A percentile compares a stretch with the other conserved stretches of the same genome.
These are phyloP conservation scores for Prunella vulgaris DNA, from an alignment of 257 asterid genomes.

Conservation along the genomic window DNA sequence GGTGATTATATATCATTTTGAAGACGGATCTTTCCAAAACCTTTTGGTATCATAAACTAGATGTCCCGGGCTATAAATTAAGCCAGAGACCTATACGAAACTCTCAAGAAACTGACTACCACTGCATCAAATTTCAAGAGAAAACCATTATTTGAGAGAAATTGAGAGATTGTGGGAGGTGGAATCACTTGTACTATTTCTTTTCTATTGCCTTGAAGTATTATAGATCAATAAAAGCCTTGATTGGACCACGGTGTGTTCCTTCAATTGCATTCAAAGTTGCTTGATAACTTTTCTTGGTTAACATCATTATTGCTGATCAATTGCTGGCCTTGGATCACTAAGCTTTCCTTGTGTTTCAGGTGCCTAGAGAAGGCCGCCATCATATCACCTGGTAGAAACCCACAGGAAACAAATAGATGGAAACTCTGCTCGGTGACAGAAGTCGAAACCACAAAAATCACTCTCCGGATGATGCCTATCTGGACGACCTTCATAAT, in stretches of 20 bases:
- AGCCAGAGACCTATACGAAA: not conserved
- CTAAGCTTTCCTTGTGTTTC: not conserved
- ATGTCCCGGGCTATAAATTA: not conserved
- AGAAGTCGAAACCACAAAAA: slow-evolving; percentile 51
- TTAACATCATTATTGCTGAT: no score
- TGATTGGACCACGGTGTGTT: not conserved
- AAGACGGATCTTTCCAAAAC: not conserved
- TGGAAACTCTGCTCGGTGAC: slow-evolving; percentile 40
- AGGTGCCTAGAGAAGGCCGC: slow-evolving; percentile 65
- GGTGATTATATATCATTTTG: not conserved
- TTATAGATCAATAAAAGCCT: not conserved
- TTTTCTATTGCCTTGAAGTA: no score
- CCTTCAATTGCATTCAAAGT: not conserved
- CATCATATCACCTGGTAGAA: slow-evolving; percentile 10
- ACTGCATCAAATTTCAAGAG: not conserved
- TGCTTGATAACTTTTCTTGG: no score
- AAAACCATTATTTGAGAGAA: not conserved
- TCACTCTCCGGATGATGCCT: slow-evolving; percentile 39
- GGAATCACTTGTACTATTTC: not conserved
- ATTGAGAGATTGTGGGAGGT: not conserved
- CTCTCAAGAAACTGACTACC: not conserved
- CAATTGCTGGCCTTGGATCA: not conserved
- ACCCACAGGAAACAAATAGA: not conserved
- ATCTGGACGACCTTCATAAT: slow-evolving; percentile 47
- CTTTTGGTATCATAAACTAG: not conserved